These are phyloP conservation scores for Trichoderma sp. DNA, from an alignment of 2,329 filamentous ascomycete species.

Conservation along the genomic window DNA sequence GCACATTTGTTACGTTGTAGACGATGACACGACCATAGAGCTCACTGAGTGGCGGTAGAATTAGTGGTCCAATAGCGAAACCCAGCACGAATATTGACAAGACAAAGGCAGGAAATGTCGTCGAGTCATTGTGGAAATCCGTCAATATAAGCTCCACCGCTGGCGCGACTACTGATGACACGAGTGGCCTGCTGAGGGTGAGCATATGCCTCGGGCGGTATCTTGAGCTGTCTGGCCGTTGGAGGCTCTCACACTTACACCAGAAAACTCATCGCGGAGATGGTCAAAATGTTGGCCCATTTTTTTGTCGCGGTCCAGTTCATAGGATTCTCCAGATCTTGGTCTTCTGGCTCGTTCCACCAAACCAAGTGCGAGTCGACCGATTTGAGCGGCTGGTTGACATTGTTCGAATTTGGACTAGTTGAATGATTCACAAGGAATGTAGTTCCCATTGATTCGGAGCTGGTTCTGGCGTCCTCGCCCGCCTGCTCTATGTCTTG, in stretches of 20 bases:
- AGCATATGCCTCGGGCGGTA: background rate
- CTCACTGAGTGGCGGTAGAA: background rate
- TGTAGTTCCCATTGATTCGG: background rate
- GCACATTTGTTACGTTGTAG: background rate
- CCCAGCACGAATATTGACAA: background rate
- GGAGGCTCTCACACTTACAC: background rate
- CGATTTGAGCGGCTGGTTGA: background rate
- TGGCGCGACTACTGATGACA: background rate
- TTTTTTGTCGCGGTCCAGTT: background rate
- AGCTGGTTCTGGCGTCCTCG: background rate
- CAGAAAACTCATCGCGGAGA: background rate
- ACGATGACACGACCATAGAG: background rate
- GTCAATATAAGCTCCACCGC: background rate
- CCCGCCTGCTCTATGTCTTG: background rate
- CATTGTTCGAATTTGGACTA: background rate
- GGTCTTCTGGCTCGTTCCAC: background rate
- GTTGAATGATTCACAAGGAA: background rate
- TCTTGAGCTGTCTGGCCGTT: background rate
- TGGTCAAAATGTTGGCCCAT: background rate
- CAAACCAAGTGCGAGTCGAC: background rate
- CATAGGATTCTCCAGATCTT: background rate
- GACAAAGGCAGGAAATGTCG: background rate
- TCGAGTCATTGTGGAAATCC: background rate
- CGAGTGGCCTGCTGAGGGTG: background rate
- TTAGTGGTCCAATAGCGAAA: background rate